Base-by-base conservation (phyloP, 2,329 filamentous ascomycete genomes). In the Fusarium lateritium region DNA sequence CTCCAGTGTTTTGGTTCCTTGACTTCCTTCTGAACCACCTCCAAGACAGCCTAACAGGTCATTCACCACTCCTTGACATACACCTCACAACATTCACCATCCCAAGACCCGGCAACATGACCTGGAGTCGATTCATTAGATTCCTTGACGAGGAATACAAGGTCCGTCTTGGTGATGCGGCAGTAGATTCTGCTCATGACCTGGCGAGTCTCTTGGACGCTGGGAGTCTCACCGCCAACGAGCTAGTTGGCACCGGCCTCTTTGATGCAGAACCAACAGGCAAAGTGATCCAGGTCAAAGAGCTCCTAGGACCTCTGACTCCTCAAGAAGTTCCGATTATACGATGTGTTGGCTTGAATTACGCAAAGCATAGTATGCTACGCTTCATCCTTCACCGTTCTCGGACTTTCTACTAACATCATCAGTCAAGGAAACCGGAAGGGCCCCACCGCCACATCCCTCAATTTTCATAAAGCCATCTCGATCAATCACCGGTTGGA, bases 281-380 rank as follows among this genome's bases (percentile, higher is more conserved):
- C 31, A 59, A 42, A 19, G 24, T 55, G 6, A 2, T 54, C 19
- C 38, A 15, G 1, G 55, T 63, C 14, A 47, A 54, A 21, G 19
- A 26, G 55, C 60, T 63, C 5, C n/a, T 59, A 10, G 60, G 60
- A 5, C 60, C 60, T 22, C 14, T 63, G 6, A 33, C 17, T 7
- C 60, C 60, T 11, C 24, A 33, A 9, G 38, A 59, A 6, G 55
- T 59, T 4, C 60, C 60, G 5, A 55, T 63, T 28, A 3, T 63
- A 17, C 60, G 60, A 10, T 63, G 60, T 22, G 60, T 63, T 31
- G 60, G 55, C 6, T 46, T 63, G 38, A 63, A 63, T 21, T 63
- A 63, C 36, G 55, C 60, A 28, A 59, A 59, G n/a, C 60, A 63
- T 26, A 63, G 60, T 63, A 50, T n/a, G 33, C 22, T 15, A 33